These are phyloP conservation scores for Xerocomellus dryophilus DNA, from an alignment of 768 basidiomycete genomes.

Conservation along the genomic window DNA sequence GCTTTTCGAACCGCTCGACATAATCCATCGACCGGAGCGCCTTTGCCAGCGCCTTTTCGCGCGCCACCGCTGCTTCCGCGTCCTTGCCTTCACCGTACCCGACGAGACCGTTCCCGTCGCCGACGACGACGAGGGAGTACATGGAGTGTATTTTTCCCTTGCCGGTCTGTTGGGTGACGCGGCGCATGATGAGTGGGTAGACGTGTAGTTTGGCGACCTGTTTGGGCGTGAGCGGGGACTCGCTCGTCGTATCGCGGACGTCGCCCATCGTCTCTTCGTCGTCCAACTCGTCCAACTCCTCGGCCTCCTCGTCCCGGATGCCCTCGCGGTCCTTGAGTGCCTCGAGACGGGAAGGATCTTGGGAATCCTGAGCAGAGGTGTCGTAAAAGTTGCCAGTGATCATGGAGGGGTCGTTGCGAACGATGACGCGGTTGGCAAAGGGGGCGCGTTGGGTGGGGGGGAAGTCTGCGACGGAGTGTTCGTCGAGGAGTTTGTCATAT, in stretches of 20 bases:
- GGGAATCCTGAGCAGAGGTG: slow-evolving; percentile 9
- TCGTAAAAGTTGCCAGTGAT: slow-evolving; percentile 42
- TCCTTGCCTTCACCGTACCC: slow-evolving; percentile 84
- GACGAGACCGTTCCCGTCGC: slow-evolving; percentile 80
- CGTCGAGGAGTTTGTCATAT: slow-evolving; percentile 59
- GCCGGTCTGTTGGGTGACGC: slow-evolving; percentile 85
- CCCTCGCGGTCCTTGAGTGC: slow-evolving; percentile 9
- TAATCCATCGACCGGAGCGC: slow-evolving; percentile 89
- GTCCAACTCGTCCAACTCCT: slow-evolving; percentile 15
- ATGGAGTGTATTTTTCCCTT: slow-evolving; percentile 82
- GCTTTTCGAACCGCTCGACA: slow-evolving; percentile 89
- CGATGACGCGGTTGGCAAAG: slow-evolving; percentile 58
- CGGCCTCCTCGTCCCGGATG: slow-evolving; percentile 9
- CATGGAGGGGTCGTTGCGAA: slow-evolving; percentile 72
- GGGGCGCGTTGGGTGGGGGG: slow-evolving; percentile 51
- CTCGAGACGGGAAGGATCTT: slow-evolving; percentile 1
- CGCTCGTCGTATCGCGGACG: slow-evolving; percentile 15
- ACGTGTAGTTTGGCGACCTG: slow-evolving; percentile 37
- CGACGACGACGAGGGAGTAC: slow-evolving; percentile 67
- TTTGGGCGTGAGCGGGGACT: slow-evolving; percentile 13
- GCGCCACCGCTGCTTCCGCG: slow-evolving; percentile 49
- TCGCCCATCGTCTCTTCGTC: slow-evolving; percentile 22
- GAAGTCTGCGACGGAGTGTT: slow-evolving; percentile 51
- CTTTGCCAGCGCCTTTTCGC: slow-evolving; percentile 55
- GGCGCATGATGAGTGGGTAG: slow-evolving; percentile 44